Evolutionary conservation across 176 grass and related monocot genomes (phyloP).

Genomic region (Carex pumila): DNA sequence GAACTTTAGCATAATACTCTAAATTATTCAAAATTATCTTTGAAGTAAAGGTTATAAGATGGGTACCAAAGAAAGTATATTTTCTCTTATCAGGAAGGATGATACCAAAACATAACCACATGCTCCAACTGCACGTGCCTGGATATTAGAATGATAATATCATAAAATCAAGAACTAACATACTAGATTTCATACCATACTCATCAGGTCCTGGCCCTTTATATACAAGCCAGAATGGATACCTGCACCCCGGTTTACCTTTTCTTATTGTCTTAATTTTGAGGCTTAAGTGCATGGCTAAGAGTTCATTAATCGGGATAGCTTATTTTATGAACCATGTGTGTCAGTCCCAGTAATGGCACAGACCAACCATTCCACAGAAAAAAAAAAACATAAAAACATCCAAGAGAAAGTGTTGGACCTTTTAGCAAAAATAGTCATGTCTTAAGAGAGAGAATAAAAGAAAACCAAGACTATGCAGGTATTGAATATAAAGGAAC

Average conservation of each 20-base stretch:
- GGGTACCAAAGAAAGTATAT: conserved; percentile 89
- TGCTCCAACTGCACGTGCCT: conserved; percentile 67
- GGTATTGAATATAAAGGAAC: not conserved
- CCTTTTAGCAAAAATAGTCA: not conserved
- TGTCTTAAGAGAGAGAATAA: not conserved
- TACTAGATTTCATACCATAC: not conserved
- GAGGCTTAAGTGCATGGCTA: not conserved
- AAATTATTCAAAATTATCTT: not conserved
- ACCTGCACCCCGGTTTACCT: not conserved
- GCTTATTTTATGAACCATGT: conserved; percentile 6
- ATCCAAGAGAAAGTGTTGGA: not conserved
- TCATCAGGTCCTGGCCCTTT: not conserved
- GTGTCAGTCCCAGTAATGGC: not conserved
- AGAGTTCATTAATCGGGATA: not conserved
- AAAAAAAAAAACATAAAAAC: not conserved
- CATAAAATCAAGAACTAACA: conserved; percentile 14
- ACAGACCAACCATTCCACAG: not conserved
- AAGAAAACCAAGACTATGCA: not conserved
- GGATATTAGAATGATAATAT: conserved; percentile 16
- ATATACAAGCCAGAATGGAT: not conserved
- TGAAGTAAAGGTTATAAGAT: not conserved
- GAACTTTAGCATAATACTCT: not conserved
- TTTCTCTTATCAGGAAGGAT: conserved; percentile 86
- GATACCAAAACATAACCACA: conserved; percentile 81
- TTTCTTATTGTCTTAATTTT: not conserved